Base-by-base conservation (phyloP, 192 early-diverging fungal genomes). In the Entomortierella parvispora region DNA sequence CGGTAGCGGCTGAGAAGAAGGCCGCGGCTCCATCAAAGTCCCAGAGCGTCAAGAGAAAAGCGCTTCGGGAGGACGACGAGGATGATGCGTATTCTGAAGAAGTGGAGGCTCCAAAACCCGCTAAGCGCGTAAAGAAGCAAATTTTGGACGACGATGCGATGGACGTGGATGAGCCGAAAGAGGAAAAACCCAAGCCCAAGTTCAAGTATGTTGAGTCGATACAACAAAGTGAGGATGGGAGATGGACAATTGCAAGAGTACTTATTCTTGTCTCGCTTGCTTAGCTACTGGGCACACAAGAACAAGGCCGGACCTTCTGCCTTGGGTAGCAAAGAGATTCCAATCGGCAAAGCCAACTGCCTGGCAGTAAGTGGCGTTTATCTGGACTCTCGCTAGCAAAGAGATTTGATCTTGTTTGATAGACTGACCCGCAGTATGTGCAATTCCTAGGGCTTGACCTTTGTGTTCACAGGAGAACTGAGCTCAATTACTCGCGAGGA, bases 401-500 rank as follows among this genome's bases (percentile, higher is more conserved):
- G 9, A 23, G 48, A 6, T 50, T 50, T 50, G 6, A 12, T 50
- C 20, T n/a, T 9, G 9, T 5, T 50, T 22, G 9, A 25, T 11
- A 31, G 11, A 5, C 26, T 4, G 22, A 28, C 28, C n/a, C n/a
- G 44, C 44, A 1, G 1, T 11, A 1, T 45, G 44, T 37, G 26
- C 14, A 23, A 25, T 79, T 8, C 43, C 23, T 40, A 80, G 80
- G 93, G 91, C 18, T 68, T 90, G 54, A 90, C 93, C 0, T 98
- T 99, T 90, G 98, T 99, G 0, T 87, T 98, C 46, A 95, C 97
- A 4, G 98, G 98, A 47, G 95, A 98, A 50, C 86, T 96, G 28
- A 76, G 83, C 11, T 88, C 89, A 9, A 72, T 99, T 15, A 85
- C 89, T 2, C 87, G 95, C 12, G 90, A 95, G 20, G 88, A 92